These are phyloP conservation scores for Albugo laibachii DNA, from an alignment of 352 stramenopile genomes.

Conservation along the genomic window DNA sequence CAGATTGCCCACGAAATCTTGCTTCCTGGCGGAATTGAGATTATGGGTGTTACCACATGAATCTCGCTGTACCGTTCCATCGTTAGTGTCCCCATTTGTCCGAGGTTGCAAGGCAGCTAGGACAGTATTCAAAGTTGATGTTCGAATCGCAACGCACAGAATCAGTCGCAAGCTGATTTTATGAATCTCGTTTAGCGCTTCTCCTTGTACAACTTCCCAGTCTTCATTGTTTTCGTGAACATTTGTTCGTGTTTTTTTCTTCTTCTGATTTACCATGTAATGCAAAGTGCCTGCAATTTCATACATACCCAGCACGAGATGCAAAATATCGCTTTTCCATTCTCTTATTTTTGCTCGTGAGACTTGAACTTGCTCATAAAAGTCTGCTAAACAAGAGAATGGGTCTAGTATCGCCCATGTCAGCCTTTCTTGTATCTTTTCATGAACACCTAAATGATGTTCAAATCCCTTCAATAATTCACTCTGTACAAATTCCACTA, in stretches of 20 bases:
- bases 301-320: constrained; percentile 37
- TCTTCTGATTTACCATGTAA: constrained; percentile 15
- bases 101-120: constrained; percentile 10
- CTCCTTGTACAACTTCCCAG: too few species aligned
- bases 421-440: constrained; percentile 26
- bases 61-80: too few species aligned
- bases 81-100: too few species aligned
- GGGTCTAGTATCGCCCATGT: constrained; percentile 21
- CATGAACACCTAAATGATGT: constrained; percentile 29
- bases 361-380: constrained; percentile 26
- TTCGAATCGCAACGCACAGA: constrained; percentile 21
- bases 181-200: constrained; percentile 26
- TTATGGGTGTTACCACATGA: too few species aligned
- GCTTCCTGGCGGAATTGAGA: too few species aligned
- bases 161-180: constrained; percentile 28
- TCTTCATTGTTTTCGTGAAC: too few species aligned
- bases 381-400: constrained; percentile 16
- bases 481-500: constrained; percentile 22
- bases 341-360: constrained; percentile 21
- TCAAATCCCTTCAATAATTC: constrained; percentile 25
- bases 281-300: constrained; percentile 26
- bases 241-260: not conserved
- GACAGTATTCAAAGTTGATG: constrained; percentile 15
- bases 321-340: constrained; percentile 59
- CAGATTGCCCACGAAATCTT: too few species aligned